Evolutionary conservation across 257 asterid species (phyloP).

Genomic region (Avicennia marina): DNA sequence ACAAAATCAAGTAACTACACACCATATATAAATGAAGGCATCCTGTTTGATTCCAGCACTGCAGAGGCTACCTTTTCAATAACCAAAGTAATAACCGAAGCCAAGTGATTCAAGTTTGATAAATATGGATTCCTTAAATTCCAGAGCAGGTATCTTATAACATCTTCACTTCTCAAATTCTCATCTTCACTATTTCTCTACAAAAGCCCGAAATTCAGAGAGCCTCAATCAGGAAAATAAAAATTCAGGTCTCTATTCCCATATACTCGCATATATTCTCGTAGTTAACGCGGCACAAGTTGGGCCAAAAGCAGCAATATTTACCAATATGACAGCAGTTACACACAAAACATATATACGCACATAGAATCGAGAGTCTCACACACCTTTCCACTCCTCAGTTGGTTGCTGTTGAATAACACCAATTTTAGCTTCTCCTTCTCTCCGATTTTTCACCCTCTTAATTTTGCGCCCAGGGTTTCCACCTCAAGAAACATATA

Average conservation of each 20-base stretch:
- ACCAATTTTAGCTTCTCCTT: constrained; percentile 6
- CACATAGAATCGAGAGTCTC: constrained; percentile 8
- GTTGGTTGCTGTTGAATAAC: constrained; percentile 13
- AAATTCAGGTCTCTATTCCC: too few species aligned
- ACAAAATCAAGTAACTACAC: constrained; percentile 10
- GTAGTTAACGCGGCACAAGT: too few species aligned
- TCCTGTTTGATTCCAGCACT: neutral
- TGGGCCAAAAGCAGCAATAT: constrained; percentile 10
- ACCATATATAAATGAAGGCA: neutral
- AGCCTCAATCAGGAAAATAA: too few species aligned
- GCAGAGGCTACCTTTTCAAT: neutral
- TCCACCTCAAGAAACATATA: neutral
- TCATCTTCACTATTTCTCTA: neutral
- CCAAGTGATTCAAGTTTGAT: too few species aligned
- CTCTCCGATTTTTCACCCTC: too few species aligned
- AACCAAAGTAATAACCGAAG: neutral
- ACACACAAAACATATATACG: neutral
- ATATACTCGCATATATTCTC: too few species aligned
- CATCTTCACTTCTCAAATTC: neutral
- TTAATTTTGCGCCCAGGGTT: neutral
- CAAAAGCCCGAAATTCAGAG: constrained; percentile 7
- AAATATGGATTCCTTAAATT: too few species aligned
- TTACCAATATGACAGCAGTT: neutral
- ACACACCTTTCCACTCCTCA: constrained; percentile 27
- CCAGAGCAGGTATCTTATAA: too few species aligned